Percentiles rank a stretch among this genome's conserved stretches.
phyloP scores from a whole-genome alignment of 1,284 basidiomycete genomes.

The Porogramme epimiltina region DNA sequence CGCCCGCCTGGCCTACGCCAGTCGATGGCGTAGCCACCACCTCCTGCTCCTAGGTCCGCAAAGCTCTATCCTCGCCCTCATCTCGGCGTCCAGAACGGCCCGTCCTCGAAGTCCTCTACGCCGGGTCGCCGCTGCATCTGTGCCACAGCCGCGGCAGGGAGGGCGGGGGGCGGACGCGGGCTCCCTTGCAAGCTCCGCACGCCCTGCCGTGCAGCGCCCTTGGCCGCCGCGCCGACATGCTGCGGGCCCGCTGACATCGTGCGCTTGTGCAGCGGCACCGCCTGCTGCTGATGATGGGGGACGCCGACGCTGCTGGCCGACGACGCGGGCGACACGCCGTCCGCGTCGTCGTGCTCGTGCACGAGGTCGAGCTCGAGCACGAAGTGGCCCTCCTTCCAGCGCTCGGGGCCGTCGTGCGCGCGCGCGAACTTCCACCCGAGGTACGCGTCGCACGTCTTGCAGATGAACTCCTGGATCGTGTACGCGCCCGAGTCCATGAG shows the following conservation, averaged over 20 bases:
- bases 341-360: not conserved
- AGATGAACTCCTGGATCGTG: slow-evolving; percentile 57
- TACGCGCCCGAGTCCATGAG: slow-evolving; percentile 67
- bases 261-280: slow-evolving; percentile 4
- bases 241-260: slow-evolving; percentile 12
- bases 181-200: slow-evolving; percentile 8
- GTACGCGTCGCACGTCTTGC: slow-evolving; percentile 48
- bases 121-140: slow-evolving; percentile 4
- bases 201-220: slow-evolving; percentile 4
- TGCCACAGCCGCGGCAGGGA: not conserved
- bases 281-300: not conserved
- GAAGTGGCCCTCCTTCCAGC: slow-evolving; percentile 62
- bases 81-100: slow-evolving; percentile 22
- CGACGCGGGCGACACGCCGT: not conserved
- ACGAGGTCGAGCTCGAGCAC: slow-evolving; percentile 57
- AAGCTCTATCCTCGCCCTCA: not conserved
- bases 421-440: slow-evolving; percentile 66
- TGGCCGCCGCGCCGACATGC: slow-evolving; percentile 1
- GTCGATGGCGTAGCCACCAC: too few species aligned
- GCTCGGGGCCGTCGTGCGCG: slow-evolving; percentile 56
- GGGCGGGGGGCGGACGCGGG: not conserved
- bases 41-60: too few species aligned
- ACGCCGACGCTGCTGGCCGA: not conserved
- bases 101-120: slow-evolving; percentile 11
- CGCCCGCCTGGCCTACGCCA: too few species aligned